These are phyloP conservation scores for Asterochloris erici DNA, from an alignment of 139 green algal species.

Conservation along the genomic window DNA sequence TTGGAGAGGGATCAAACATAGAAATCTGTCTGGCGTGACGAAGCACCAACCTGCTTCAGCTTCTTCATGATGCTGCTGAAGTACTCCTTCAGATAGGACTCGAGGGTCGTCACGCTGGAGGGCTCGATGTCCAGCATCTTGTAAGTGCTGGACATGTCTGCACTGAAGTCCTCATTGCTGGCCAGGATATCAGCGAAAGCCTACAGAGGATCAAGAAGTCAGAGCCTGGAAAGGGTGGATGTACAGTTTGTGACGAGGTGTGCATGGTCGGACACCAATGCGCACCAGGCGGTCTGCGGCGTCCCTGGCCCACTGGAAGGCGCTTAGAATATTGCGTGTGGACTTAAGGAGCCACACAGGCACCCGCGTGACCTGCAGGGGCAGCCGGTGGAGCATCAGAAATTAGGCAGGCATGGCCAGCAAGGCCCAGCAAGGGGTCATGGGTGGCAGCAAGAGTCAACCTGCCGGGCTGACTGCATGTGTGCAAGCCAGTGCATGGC, in stretches of 20 bases:
- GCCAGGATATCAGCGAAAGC: constrained; percentile 90
- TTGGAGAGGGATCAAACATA: constrained; percentile 69
- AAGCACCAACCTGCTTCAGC: constrained; percentile 96
- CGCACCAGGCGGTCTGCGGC: constrained; percentile 87
- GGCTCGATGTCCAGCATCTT: constrained; percentile 80
- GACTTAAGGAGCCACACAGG: constrained; percentile 85
- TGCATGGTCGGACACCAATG: background rate
- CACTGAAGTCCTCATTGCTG: constrained; percentile 79
- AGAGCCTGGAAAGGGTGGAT: too few relatives aligned
- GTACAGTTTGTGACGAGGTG: too few relatives aligned
- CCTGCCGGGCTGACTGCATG: too few relatives aligned
- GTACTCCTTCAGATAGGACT: constrained; percentile 94
- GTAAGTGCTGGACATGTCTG: constrained; percentile 92
- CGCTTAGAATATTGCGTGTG: constrained; percentile 69
- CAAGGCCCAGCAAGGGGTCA: background rate
- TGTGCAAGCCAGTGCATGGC: too few relatives aligned
- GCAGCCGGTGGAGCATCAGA: background rate
- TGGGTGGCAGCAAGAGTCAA: too few relatives aligned
- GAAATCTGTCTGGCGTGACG: constrained; percentile 86
- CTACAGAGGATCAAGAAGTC: constrained; percentile 17
- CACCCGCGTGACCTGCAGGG: constrained; percentile 73
- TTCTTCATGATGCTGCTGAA: constrained; percentile 94
- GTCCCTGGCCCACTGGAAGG: constrained; percentile 91
- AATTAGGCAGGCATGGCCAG: background rate
- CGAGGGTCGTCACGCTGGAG: constrained; percentile 68